Evolutionary conservation across 495 filamentous ascomycete species (phyloP).

Genomic region (Parathielavia hyrcaniae): DNA sequence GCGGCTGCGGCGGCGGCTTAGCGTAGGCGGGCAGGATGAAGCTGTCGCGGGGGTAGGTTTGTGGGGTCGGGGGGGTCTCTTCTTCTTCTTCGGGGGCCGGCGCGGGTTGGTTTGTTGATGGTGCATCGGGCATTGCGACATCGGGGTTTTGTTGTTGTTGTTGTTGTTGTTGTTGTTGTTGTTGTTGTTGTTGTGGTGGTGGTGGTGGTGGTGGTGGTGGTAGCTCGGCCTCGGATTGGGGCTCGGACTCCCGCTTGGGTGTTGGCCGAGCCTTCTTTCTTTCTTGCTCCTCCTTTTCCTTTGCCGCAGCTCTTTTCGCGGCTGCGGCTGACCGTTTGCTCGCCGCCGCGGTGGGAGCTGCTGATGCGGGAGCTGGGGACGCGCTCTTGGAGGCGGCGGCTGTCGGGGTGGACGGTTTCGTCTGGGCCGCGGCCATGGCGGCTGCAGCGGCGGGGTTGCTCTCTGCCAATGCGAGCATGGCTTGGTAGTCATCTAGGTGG

Average conservation of each 20-base stretch:
- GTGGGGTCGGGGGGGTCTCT: conserved; percentile 15
- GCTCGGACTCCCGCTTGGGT: conserved; percentile 1
- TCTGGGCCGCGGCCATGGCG: conserved; percentile 16
- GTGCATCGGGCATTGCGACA: conserved; percentile 35
- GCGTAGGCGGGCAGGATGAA: conserved; percentile 31
- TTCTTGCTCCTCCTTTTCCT: conserved; percentile 22
- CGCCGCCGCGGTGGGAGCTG: conserved; percentile 2
- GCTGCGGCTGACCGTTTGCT: conserved; percentile 26
- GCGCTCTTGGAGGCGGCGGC: conserved; percentile 21
- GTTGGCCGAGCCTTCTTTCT: conserved; percentile 15
- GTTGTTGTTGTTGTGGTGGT: too few species aligned
- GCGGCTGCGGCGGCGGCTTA: conserved; percentile 30
- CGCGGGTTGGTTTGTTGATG: conserved; percentile 16
- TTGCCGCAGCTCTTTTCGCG: conserved; percentile 26
- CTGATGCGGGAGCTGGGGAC: conserved; percentile 21
- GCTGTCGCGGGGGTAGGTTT: conserved; percentile 28
- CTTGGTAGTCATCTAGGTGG: conserved; percentile 84
- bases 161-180: conserved; percentile 26
- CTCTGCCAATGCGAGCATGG: conserved; percentile 50
- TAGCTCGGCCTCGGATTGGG: conserved; percentile 12
- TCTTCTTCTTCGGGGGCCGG: neutral
- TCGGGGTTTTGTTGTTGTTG: conserved; percentile 30
- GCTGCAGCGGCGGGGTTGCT: conserved; percentile 30
- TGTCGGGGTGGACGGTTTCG: conserved; percentile 21
- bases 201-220: too few species aligned